These are phyloP conservation scores for Helotiales sp. DNA, from an alignment of 2,329 filamentous ascomycete species.

Conservation along the genomic window DNA sequence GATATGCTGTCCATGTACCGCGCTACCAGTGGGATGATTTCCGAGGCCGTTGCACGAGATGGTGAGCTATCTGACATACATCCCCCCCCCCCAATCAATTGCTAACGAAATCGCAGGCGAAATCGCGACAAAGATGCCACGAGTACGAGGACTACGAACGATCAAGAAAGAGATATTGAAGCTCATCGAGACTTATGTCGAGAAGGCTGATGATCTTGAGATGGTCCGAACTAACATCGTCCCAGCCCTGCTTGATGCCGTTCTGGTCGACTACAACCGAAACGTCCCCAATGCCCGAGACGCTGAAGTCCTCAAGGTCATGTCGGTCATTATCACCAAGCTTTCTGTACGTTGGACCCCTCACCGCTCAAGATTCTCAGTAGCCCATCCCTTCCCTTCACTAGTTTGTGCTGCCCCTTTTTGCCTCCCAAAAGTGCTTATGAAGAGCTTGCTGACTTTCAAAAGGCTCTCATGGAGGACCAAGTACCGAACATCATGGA, in stretches of 20 bases:
- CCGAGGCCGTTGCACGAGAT: constrained; percentile 84
- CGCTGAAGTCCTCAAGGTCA: constrained; percentile 94
- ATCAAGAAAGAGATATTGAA: constrained; percentile 99
- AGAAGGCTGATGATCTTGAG: constrained; percentile 95
- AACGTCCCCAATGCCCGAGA: constrained; percentile 96
- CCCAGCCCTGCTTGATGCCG: constrained; percentile 90
- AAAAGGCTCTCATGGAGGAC: constrained; percentile 93
- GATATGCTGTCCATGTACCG: constrained; percentile 99
- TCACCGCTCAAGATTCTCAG: constrained; percentile 53
- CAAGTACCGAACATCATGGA: constrained; percentile 98
- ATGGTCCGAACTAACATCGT: constrained; percentile 94
- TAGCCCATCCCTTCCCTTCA: constrained; percentile 41
- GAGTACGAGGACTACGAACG: constrained; percentile 90
- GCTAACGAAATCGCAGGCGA: constrained; percentile 64
- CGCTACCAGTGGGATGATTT: constrained; percentile 94
- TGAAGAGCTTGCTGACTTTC: constrained; percentile 41
- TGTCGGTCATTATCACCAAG: constrained; percentile 97
- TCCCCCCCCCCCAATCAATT: background rate
- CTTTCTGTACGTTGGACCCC: constrained; percentile 80
- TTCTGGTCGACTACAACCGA: constrained; percentile 94
- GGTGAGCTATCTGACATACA: constrained; percentile 57
- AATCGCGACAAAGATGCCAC: constrained; percentile 96
- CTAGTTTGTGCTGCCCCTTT: constrained; percentile 24
- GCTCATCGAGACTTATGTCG: constrained; percentile 96
- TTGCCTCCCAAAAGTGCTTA: background rate